Evolutionary conservation across 2,329 filamentous ascomycete species (phyloP).

Genomic region (Aspergillus sp.): DNA sequence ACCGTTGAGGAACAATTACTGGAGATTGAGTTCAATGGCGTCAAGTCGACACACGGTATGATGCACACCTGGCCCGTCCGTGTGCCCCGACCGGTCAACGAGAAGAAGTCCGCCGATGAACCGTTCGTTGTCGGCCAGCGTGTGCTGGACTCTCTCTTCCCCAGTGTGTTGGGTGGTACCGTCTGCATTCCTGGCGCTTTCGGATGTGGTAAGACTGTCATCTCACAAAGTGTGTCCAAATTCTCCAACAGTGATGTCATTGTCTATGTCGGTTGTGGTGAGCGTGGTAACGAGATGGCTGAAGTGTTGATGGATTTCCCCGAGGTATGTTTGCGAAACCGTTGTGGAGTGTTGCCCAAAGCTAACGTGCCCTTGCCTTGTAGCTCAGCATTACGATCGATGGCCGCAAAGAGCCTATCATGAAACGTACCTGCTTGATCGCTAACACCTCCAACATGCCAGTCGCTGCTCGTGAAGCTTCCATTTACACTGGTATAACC

Average conservation of each 20-base stretch:
- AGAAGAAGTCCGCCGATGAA: conserved; percentile 84
- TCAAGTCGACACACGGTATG: conserved; percentile 93
- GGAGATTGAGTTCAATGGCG: conserved; percentile 95
- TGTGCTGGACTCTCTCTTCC: conserved; percentile 94
- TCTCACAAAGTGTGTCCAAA: conserved; percentile 97
- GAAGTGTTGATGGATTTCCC: conserved; percentile 99
- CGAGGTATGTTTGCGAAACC: conserved; percentile 53
- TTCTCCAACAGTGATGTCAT: conserved; percentile 99
- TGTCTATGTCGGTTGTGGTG: conserved; percentile 90
- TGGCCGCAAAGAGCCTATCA: conserved; percentile 95
- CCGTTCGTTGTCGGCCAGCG: conserved; percentile 96
- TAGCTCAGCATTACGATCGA: conserved; percentile 88
- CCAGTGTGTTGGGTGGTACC: conserved; percentile 93
- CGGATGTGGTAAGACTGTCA: conserved; percentile 98
- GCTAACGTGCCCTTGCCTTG: conserved; percentile 13
- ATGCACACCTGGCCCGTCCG: conserved; percentile 99
- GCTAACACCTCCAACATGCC: conserved; percentile 99
- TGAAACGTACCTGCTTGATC: conserved; percentile 98
- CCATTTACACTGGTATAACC: conserved; percentile 96
- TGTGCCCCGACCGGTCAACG: conserved; percentile 86
- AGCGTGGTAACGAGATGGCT: conserved; percentile 99
- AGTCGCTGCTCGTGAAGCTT: conserved; percentile 95
- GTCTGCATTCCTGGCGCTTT: conserved; percentile 98
- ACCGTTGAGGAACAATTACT: conserved; percentile 92
- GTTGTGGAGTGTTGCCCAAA: background rate